Conservation (phyloP, 2,329 filamentous ascomycete genomes). For the Colletotrichum endophyticum region DNA sequence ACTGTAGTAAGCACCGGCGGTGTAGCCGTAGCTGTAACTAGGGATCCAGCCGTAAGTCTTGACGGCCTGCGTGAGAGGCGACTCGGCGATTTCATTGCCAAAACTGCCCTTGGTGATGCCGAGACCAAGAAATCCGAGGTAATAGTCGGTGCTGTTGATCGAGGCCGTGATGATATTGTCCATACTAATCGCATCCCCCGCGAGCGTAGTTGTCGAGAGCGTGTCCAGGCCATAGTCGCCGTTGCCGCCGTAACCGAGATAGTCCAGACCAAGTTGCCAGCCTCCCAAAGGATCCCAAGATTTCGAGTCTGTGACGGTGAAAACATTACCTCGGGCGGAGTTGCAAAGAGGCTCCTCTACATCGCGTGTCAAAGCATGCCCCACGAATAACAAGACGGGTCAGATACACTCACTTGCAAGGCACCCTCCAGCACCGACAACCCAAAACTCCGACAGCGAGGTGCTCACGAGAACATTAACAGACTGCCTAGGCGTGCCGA, state of each 20-base stretch:
- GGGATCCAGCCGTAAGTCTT: constrained; percentile 65
- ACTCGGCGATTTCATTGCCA: constrained; percentile 49
- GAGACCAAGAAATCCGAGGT: constrained; percentile 60
- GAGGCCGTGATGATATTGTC: constrained; percentile 52
- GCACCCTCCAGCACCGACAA: constrained; percentile 65
- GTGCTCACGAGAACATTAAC: constrained; percentile 63
- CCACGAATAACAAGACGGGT: background rate
- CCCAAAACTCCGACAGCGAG: constrained; percentile 74
- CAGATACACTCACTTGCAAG: constrained; percentile 43
- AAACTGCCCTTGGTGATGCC: constrained; percentile 62
- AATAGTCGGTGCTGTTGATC: constrained; percentile 61
- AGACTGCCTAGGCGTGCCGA: constrained; percentile 47
- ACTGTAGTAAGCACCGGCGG: constrained; percentile 77
- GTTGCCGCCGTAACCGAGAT: constrained; percentile 64
- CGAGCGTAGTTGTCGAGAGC: constrained; percentile 44
- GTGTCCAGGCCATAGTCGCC: constrained; percentile 68
- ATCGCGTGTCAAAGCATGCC: constrained; percentile 18
- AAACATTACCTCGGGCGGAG: constrained; percentile 63
- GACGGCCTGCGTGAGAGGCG: constrained; percentile 62
- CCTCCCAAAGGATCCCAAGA: constrained; percentile 65
- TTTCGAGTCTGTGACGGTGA: constrained; percentile 55
- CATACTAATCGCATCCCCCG: constrained; percentile 43
- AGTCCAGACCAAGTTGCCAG: constrained; percentile 64
- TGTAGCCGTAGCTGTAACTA: constrained; percentile 77
- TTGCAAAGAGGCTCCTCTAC: constrained; percentile 57